phyloP scores from a whole-genome alignment of 352 stramenopile genomes.

The Nothophytophthora sp. region DNA sequence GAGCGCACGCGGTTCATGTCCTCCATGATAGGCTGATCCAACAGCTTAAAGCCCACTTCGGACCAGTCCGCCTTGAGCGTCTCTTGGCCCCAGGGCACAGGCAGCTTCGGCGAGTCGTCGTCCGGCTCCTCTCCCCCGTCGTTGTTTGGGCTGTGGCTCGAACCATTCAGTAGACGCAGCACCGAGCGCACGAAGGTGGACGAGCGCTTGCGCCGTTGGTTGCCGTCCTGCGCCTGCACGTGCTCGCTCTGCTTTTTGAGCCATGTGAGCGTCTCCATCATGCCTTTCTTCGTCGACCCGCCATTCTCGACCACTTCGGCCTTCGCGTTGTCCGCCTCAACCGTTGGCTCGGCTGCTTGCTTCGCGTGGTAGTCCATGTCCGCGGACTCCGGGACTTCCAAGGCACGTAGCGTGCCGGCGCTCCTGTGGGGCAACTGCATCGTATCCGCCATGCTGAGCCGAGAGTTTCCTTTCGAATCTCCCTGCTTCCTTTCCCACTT shows the following conservation, averaged over 20 bases:
- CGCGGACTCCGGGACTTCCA: conserved; percentile 8
- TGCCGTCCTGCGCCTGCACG: conserved; percentile 22
- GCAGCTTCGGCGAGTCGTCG: conserved; percentile 28
- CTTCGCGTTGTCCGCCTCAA: neutral
- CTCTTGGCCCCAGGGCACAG: conserved; percentile 46
- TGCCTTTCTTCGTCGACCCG: conserved; percentile 24
- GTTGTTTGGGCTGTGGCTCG: conserved; percentile 15
- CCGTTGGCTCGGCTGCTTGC: neutral
- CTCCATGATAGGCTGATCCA: conserved; percentile 63
- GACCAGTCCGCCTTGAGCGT: conserved; percentile 48
- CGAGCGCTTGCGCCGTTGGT: conserved; percentile 48
- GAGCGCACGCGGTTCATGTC: conserved; percentile 54
- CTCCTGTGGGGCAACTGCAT: conserved; percentile 9
- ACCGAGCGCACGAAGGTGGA: conserved; percentile 66
- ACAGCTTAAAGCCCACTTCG: conserved; percentile 45
- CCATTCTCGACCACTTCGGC: neutral
- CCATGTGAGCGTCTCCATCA: conserved; percentile 72
- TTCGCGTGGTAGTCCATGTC: neutral
- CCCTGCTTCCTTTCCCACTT: neutral
- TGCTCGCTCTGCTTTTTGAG: conserved; percentile 61
- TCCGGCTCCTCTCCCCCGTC: conserved; percentile 14
- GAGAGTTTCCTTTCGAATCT: too few species aligned
- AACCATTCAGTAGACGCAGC: conserved; percentile 46
- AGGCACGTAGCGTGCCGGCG: conserved; percentile 26
- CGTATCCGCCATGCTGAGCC: conserved; percentile 18